Evolutionary conservation across 202 grass and related monocot genomes (phyloP).

Genomic region (Carex arenaria): DNA sequence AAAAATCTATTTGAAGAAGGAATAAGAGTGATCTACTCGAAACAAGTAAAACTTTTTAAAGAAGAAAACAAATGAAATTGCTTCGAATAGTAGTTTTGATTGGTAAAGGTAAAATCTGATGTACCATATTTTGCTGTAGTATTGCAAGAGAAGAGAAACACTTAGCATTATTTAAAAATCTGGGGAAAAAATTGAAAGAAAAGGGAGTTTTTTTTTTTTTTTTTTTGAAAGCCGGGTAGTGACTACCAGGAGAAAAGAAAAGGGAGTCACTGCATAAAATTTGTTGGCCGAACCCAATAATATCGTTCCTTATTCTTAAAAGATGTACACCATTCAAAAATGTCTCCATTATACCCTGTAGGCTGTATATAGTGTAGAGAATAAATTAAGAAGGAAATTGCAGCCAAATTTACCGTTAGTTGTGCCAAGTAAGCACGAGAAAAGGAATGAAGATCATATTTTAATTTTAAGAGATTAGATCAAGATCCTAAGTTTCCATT

Average conservation of each 20-base stretch:
- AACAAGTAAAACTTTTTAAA: neutral
- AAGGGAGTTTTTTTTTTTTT: too few relatives aligned
- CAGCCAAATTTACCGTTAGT: neutral
- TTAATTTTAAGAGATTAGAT: neutral
- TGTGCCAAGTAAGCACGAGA: neutral
- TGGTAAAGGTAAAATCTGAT: neutral
- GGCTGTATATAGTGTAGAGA: neutral
- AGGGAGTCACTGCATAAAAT: neutral
- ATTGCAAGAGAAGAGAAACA: neutral
- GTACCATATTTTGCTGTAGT: too few relatives aligned
- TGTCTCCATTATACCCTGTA: neutral
- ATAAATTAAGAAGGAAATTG: conserved; percentile 3
- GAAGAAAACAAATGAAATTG: neutral
- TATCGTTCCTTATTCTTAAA: neutral
- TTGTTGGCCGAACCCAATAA: too few relatives aligned
- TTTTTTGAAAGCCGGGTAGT: too few relatives aligned
- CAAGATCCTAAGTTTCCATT: neutral
- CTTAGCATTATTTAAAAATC: neutral
- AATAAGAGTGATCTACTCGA: neutral
- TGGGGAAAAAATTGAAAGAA: neutral
- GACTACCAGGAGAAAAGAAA: too few relatives aligned
- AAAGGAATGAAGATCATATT: neutral
- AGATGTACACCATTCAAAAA: neutral
- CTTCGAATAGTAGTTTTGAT: neutral
- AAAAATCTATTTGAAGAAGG: neutral